Evolutionary conservation across 371 early-diverging fungal genomes (phyloP).

Genomic region (Rhizomucor miehei): DNA sequence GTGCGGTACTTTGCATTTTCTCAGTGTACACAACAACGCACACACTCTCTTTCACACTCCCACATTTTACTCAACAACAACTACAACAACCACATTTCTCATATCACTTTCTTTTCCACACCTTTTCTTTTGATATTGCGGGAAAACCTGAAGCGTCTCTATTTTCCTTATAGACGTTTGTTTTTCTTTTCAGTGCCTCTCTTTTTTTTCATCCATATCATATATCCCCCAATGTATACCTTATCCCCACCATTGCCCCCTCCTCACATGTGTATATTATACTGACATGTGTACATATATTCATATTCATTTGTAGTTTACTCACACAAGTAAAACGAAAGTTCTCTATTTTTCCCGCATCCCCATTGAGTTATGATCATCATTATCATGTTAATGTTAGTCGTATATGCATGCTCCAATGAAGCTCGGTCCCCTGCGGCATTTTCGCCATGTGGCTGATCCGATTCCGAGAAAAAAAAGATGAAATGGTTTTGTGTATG

Average conservation of each 20-base stretch:
- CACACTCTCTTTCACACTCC: slow-evolving; percentile 1
- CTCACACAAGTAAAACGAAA: too few species aligned
- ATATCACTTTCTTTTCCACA: too few species aligned
- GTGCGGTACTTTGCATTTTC: not conserved
- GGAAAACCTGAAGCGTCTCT: not conserved
- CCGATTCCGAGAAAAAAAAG: too few species aligned
- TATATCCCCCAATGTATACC: slow-evolving; percentile 10
- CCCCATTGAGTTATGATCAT: too few species aligned
- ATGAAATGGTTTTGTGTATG: too few species aligned
- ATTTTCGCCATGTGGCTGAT: too few species aligned
- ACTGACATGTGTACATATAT: slow-evolving; percentile 3
- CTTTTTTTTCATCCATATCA: slow-evolving; percentile 3
- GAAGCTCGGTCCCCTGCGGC: too few species aligned
- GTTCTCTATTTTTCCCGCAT: too few species aligned
- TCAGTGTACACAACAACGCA: slow-evolving; percentile 6
- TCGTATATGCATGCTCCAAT: too few species aligned
- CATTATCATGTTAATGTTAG: too few species aligned
- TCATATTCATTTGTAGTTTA: too few species aligned
- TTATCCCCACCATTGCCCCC: slow-evolving; percentile 1
- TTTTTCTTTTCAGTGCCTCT: slow-evolving; percentile 1
- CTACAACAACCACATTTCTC: too few species aligned
- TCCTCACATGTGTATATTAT: slow-evolving; percentile 10
- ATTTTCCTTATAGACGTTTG: not conserved
- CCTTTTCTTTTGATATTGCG: not conserved
- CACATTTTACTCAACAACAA: not conserved